Conservation (phyloP, 2,329 filamentous ascomycete species). For the Calonectria pseudoreteaudii region DNA sequence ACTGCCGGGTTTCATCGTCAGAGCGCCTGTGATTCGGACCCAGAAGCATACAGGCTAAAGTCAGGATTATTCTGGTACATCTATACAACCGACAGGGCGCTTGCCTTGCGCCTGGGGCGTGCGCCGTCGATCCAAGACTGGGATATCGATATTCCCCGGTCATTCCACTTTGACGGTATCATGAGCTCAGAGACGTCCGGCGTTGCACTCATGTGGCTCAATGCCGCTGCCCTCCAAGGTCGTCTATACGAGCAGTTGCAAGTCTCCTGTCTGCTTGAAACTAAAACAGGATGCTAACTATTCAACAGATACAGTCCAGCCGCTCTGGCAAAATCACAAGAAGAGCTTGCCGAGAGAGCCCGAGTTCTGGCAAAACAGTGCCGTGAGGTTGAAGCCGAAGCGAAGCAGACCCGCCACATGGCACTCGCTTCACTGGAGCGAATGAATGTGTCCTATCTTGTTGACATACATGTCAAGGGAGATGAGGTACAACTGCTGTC, state of each 20-base stretch:
- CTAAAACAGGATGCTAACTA: conserved; percentile 14
- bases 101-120: conserved; percentile 70
- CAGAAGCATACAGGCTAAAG: conserved; percentile 50
- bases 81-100: conserved; percentile 69
- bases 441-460: conserved; percentile 53
- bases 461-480: conserved; percentile 58
- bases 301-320: conserved; percentile 61
- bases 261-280: conserved; percentile 12
- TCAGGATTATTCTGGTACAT: conserved; percentile 61
- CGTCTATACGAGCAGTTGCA: conserved; percentile 66
- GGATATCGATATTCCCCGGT: conserved; percentile 65
- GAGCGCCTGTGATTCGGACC: conserved; percentile 48
- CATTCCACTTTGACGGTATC: conserved; percentile 57
- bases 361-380: conserved; percentile 53
- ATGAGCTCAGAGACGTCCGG: conserved; percentile 44
- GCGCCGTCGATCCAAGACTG: conserved; percentile 69
- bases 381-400: conserved; percentile 50
- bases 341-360: conserved; percentile 55
- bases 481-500: conserved; percentile 62
- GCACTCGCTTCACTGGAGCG: conserved; percentile 52
- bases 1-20: conserved; percentile 71
- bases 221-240: conserved; percentile 67
- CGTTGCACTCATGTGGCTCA: conserved; percentile 66
- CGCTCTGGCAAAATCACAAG: conserved; percentile 54
- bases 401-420: conserved; percentile 49